Evolutionary conservation across 2,329 filamentous ascomycete species (phyloP).

Genomic region (Phyllosticta citribraziliensis): DNA sequence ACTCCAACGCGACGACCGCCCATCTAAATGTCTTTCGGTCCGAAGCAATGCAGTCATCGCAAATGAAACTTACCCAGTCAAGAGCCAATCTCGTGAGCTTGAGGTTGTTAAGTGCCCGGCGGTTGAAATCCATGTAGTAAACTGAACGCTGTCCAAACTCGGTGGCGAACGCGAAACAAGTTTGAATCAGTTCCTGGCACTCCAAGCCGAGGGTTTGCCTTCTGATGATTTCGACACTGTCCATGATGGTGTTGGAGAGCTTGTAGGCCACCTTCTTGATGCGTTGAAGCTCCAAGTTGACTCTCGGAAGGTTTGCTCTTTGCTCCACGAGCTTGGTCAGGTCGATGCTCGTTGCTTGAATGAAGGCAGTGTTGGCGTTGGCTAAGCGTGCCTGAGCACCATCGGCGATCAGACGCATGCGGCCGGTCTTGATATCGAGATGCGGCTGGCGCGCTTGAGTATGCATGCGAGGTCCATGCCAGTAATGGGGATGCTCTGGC

Average conservation of each 20-base stretch:
- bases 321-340: conserved; percentile 87
- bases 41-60: conserved; percentile 87
- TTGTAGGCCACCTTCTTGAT: conserved; percentile 95
- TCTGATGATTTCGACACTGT: conserved; percentile 88
- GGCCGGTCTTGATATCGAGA: conserved; percentile 76
- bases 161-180: conserved; percentile 96
- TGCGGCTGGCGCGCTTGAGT: conserved; percentile 66
- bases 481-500: conserved; percentile 67
- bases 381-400: conserved; percentile 70
- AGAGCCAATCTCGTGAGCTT: conserved; percentile 87
- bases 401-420: conserved; percentile 79
- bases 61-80: conserved; percentile 97
- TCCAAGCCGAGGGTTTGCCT: conserved; percentile 74
- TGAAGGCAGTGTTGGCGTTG: conserved; percentile 68
- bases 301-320: conserved; percentile 83
- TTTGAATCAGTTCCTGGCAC: conserved; percentile 93
- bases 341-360: conserved; percentile 70
- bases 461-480: conserved; percentile 69
- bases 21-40: conserved; percentile 95
- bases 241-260: conserved; percentile 96
- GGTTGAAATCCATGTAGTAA: conserved; percentile 90
- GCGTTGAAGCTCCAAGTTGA: conserved; percentile 82
- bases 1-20: conserved; percentile 91
- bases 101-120: conserved; percentile 92
- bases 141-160: conserved; percentile 94